phyloP scores from a whole-genome alignment of 2,329 filamentous ascomycete genomes.

The Emergomyces orientalis region DNA sequence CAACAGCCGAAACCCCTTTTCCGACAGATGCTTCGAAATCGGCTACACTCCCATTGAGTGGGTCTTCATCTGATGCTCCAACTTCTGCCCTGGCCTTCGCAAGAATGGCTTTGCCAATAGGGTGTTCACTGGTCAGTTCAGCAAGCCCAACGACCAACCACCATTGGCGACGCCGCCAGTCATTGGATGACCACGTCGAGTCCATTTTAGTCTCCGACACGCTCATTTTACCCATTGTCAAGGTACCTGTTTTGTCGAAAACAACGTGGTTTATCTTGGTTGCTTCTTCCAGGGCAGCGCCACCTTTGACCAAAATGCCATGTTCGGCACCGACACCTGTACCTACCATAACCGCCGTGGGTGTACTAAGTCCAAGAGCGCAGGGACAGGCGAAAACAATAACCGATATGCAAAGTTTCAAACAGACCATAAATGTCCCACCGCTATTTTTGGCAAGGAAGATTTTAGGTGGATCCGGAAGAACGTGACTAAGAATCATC shows the following conservation, averaged over 20 bases:
- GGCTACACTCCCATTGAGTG: conserved; percentile 72
- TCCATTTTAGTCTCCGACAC: conserved; percentile 64
- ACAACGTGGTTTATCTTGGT: conserved; percentile 56
- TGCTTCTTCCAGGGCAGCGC: conserved; percentile 75
- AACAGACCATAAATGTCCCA: conserved; percentile 89
- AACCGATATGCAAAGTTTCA: conserved; percentile 96
- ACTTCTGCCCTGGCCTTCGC: conserved; percentile 66
- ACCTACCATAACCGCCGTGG: conserved; percentile 97
- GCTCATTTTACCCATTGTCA: conserved; percentile 92
- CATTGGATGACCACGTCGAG: conserved; percentile 58
- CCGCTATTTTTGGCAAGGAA: conserved; percentile 73
- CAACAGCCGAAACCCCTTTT: conserved; percentile 69
- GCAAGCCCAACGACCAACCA: conserved; percentile 95
- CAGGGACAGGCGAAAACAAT: conserved; percentile 98
- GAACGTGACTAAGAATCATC: conserved; percentile 88
- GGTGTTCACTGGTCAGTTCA: conserved; percentile 92
- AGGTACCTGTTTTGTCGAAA: conserved; percentile 73
- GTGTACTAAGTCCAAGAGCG: conserved; percentile 88
- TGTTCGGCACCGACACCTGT: conserved; percentile 94
- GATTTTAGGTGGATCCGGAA: conserved; percentile 76
- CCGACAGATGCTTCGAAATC: conserved; percentile 79
- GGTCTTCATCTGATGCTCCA: conserved; percentile 59
- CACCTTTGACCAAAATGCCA: conserved; percentile 95
- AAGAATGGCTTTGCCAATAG: conserved; percentile 83
- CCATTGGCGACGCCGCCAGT: conserved; percentile 67